Conservation (phyloP, 176 grass and related monocot species). For the Tillandsia fasciculata region DNA sequence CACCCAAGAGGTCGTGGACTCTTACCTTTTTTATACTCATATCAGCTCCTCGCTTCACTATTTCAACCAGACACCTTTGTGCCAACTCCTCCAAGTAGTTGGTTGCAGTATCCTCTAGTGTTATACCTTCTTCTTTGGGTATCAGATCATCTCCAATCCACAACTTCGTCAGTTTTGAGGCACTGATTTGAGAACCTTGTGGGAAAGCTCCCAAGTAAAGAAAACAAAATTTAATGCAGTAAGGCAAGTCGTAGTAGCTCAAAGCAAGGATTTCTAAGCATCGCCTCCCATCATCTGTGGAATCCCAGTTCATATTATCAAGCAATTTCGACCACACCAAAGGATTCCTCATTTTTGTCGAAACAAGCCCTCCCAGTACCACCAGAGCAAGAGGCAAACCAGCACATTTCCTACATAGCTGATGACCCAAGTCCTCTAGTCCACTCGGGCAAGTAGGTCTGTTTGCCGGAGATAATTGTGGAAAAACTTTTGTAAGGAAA, state of each 20-base stretch:
- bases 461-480: too few relatives aligned
- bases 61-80: neutral
- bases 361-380: neutral
- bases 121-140: neutral
- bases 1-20: neutral
- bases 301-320: neutral
- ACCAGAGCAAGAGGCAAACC: neutral
- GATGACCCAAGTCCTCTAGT: neutral
- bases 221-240: neutral
- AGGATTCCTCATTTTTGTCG: neutral
- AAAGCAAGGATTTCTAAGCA: conserved; percentile 3
- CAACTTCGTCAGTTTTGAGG: neutral
- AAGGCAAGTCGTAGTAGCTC: conserved; percentile 1
- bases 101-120: neutral
- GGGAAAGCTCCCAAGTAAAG: conserved; percentile 2
- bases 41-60: neutral
- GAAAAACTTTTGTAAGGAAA: neutral
- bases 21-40: neutral
- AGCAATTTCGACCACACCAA: neutral
- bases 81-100: neutral
- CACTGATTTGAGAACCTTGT: neutral
- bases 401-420: neutral
- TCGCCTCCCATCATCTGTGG: neutral
- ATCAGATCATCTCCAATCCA: conserved; percentile 1
- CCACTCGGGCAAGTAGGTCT: too few relatives aligned